Conservation (phyloP, 805 yeast species). For the Maudiozyma bulderi region DNA sequence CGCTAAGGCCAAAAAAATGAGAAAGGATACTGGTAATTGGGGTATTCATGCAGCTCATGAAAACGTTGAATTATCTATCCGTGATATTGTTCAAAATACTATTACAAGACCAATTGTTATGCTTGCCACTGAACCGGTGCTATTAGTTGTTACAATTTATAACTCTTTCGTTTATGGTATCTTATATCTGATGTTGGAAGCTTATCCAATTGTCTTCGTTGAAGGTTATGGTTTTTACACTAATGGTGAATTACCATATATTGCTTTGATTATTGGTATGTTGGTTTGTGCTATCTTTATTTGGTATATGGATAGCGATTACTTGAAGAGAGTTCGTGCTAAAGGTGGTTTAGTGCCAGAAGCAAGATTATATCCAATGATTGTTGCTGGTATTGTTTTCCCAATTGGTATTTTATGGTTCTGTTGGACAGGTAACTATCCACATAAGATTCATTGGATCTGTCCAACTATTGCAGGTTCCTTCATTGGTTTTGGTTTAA, state of each 20-base stretch:
- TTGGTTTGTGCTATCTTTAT: constrained; percentile 47
- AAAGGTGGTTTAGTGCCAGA: constrained; percentile 65
- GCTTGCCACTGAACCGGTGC: constrained; percentile 63
- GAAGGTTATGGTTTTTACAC: constrained; percentile 47
- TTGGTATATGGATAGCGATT: constrained; percentile 42
- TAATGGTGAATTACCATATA: constrained; percentile 62
- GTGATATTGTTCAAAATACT: constrained; percentile 53
- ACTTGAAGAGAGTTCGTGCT: constrained; percentile 35
- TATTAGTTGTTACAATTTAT: constrained; percentile 58
- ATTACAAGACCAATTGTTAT: constrained; percentile 58
- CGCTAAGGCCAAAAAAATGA: constrained; percentile 50
- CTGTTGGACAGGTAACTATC: constrained; percentile 79
- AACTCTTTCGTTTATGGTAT: constrained; percentile 77
- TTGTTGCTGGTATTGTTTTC: constrained; percentile 58
- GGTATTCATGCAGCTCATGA: constrained; percentile 75
- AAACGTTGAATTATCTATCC: constrained; percentile 44
- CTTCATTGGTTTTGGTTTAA: constrained; percentile 58
- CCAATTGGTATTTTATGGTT: constrained; percentile 79
- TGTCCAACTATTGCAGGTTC: constrained; percentile 61
- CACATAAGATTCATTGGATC: constrained; percentile 64
- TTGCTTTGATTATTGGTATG: constrained; percentile 66
- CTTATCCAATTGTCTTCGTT: constrained; percentile 63
- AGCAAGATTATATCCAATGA: constrained; percentile 67
- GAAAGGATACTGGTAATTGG: constrained; percentile 72
- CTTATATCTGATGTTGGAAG: constrained; percentile 61